Base-by-base conservation (phyloP, 2,329 filamentous ascomycete species). In the Phaeosphaeriaceae sp. region DNA sequence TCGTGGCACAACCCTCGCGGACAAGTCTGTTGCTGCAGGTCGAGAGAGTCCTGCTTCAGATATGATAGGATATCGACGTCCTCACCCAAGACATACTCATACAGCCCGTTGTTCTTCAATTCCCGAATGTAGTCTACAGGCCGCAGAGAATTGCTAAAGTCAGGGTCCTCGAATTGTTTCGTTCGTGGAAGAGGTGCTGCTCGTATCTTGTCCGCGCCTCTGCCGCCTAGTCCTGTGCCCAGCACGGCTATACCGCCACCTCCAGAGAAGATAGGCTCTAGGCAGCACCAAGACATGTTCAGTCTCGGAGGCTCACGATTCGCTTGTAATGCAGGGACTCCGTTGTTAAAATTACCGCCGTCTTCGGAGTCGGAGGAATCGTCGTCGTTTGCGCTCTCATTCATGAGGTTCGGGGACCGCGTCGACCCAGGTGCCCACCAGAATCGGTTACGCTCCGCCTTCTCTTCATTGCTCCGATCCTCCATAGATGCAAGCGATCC, bases 391-490 rank as follows among this genome's bases (percentile, higher is more conserved):
- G 76, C 67, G 11, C 76, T 79, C 68, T 87, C 85, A 53, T 82
- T 82, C 84, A 87, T 87, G n/a, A 83, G 77, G 60, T 85, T 86
- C 1, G 85, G 85, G 13, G 84, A 86, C 46, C 81, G 78, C 13
- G 78, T 79, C 6, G 82, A 81, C n/a, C 83, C 83, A 1, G 84
- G 84, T 2, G 85, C 84, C 85, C 85, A 87, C 85, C 85, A 87
- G 60, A 84, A 82, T n/a, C 78, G 76, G 48, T 80, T 66, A n/a
- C 60, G 63, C 27, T 68, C 66, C 9, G 52, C 44, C 59, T 69
- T 70, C 1, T 68, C 58, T 40, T 65, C 58, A 9, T 58, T 66
- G 47, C 47, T 66, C 22, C 69, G 62, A 50, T 66, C 60, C 9
- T 72, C 65, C 1, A 73, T 51, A 3, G 69, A 69, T 21, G 63